Percentiles rank a stretch among this genome's conserved stretches.
These are phyloP conservation scores for Didymella arachidicola DNA, from an alignment of 2,329 filamentous ascomycete species.

Conservation along the genomic window DNA sequence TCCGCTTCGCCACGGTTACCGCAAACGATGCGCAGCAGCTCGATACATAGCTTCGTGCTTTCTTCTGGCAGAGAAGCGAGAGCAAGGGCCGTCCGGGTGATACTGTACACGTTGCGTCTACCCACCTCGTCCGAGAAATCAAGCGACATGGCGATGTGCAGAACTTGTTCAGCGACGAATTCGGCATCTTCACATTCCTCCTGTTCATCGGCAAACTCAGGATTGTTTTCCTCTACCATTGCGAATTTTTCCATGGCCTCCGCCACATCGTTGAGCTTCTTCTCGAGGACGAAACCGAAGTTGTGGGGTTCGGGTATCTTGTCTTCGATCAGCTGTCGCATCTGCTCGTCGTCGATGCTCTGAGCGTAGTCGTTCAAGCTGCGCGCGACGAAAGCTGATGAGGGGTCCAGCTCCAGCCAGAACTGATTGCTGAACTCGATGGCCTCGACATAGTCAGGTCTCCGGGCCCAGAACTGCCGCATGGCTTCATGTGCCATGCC, in stretches of 20 bases:
- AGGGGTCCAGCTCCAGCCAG: slow-evolving; percentile 82
- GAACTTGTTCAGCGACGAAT: slow-evolving; percentile 93
- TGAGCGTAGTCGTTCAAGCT: slow-evolving; percentile 96
- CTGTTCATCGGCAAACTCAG: slow-evolving; percentile 70
- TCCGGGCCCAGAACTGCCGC: slow-evolving; percentile 94
- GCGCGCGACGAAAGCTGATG: slow-evolving; percentile 87
- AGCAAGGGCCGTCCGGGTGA: slow-evolving; percentile 84
- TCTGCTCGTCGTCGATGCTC: slow-evolving; percentile 74
- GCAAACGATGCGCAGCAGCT: slow-evolving; percentile 83
- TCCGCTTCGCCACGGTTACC: slow-evolving; percentile 81
- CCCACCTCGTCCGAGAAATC: slow-evolving; percentile 99
- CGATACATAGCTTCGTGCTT: slow-evolving; percentile 84
- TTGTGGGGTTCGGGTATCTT: slow-evolving; percentile 95
- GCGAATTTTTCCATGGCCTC: slow-evolving; percentile 66
- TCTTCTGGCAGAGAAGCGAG: slow-evolving; percentile 90
- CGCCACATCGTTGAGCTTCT: slow-evolving; percentile 75
- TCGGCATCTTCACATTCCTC: slow-evolving; percentile 89
- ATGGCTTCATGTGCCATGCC: slow-evolving; percentile 94
- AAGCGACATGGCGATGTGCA: slow-evolving; percentile 88
- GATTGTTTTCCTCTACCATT: slow-evolving; percentile 61
- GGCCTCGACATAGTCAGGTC: slow-evolving; percentile 80
- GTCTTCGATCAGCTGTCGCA: slow-evolving; percentile 80
- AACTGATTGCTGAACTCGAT: slow-evolving; percentile 76
- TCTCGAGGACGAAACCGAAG: slow-evolving; percentile 84
- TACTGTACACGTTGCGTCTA: slow-evolving; percentile 91